phyloP scores from a whole-genome alignment of 257 asterid genomes.

The Scutellaria baicalensis region DNA sequence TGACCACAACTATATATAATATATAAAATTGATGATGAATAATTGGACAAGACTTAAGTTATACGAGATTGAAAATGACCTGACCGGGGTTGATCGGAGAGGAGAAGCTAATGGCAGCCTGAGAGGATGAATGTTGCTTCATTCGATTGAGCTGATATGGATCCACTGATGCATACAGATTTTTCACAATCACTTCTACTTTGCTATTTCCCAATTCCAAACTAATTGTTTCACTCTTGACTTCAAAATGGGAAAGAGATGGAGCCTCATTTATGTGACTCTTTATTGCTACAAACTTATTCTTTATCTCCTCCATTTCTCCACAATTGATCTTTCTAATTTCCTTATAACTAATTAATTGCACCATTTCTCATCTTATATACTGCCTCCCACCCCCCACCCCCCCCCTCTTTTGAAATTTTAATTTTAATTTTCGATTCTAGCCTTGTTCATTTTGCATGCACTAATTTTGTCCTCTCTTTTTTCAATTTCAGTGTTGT shows the following conservation, averaged over 20 bases:
- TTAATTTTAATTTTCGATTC: too few species aligned
- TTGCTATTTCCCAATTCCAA: background rate
- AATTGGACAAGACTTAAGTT: too few species aligned
- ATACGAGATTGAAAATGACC: too few species aligned
- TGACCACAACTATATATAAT: too few species aligned
- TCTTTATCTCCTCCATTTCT: conserved; percentile 22
- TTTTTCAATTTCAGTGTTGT: too few species aligned
- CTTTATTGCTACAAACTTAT: conserved; percentile 21
- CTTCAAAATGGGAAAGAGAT: conserved; percentile 23
- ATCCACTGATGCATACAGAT: conserved; percentile 53
- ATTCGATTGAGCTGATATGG: conserved; percentile 67
- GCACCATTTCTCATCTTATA: too few species aligned
- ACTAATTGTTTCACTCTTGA: conserved; percentile 17
- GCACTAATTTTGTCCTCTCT: too few species aligned
- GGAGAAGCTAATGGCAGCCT: conserved; percentile 28
- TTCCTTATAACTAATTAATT: background rate
- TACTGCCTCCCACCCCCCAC: too few species aligned
- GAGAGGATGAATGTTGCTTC: conserved; percentile 46
- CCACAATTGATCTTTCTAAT: background rate
- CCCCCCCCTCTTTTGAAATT: too few species aligned
- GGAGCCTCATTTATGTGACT: conserved; percentile 27
- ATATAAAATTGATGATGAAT: too few species aligned
- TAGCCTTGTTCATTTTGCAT: too few species aligned
- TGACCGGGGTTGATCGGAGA: conserved; percentile 35
- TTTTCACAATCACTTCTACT: conserved; percentile 33